phyloP scores from a whole-genome alignment of 805 yeast species.

The Henningerozyma blattae region DNA sequence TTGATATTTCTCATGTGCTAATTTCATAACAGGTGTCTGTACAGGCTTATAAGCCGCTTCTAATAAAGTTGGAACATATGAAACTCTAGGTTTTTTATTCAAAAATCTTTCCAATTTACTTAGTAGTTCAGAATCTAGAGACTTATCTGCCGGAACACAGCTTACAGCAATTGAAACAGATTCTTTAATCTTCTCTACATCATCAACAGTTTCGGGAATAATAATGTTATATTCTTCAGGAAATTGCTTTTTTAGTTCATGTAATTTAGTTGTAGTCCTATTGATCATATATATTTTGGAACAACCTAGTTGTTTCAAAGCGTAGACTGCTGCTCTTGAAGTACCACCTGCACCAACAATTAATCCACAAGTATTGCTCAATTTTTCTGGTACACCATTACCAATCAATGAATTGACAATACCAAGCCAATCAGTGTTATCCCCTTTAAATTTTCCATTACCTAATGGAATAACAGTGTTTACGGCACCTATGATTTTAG shows the following conservation, averaged over 20 bases:
- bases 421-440: conserved; percentile 95
- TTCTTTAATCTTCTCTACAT: conserved; percentile 28
- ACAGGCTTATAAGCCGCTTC: conserved; percentile 95
- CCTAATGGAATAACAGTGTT: conserved; percentile 63
- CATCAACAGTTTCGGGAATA: conserved; percentile 38
- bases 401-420: conserved; percentile 54
- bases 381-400: conserved; percentile 44
- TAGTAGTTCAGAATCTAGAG: conserved; percentile 43
- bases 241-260: conserved; percentile 46
- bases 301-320: conserved; percentile 72
- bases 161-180: conserved; percentile 53
- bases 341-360: conserved; percentile 98
- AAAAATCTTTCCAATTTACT: conserved; percentile 37
- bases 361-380: conserved; percentile 42
- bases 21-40: conserved; percentile 73
- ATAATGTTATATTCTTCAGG: conserved; percentile 48
- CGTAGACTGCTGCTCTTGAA: conserved; percentile 86
- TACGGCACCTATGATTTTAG: conserved; percentile 80
- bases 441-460: conserved; percentile 50
- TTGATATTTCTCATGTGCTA: conserved; percentile 47
- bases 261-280: conserved; percentile 60
- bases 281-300: conserved; percentile 63
- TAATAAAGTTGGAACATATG: conserved; percentile 43
- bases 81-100: conserved; percentile 28
- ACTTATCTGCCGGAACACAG: conserved; percentile 75